Base-by-base conservation (phyloP, 345 rosid genomes). In the Moricandia moricandioides region DNA sequence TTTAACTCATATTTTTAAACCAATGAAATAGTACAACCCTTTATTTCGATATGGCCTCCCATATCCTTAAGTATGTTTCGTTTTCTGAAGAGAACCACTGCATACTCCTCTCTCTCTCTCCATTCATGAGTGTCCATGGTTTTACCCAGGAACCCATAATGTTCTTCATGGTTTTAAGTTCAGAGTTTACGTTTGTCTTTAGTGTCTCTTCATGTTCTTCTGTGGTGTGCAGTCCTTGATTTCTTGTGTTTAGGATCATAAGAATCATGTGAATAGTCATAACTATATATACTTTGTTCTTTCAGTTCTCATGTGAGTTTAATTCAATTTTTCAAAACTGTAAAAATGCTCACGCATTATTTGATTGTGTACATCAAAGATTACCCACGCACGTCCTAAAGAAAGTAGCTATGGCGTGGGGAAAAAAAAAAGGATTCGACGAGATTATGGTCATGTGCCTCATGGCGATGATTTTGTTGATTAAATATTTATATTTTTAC, bases 371-470 rank as follows among this genome's bases (percentile, higher is more conserved):
- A n/a, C n/a, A n/a, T n/a, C n/a, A n/a, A n/a, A n/a, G n/a, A n/a
- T n/a, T n/a, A n/a, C n/a, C n/a, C n/a, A n/a, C n/a, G n/a, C n/a
- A n/a, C n/a, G n/a, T n/a, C n/a, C n/a, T 55, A 16, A 55, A 30
- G 64, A 37, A 64, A 27, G 77, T 67, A 67, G 78, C 31, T 5
- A 49, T 60, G 79, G 51, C 73, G 34, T 60, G 63, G 2, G 18
- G 27, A 18, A 1, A 51, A 16, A 2, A 62, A 26, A 27, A 27
- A 27, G 26, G 73, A 75, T 33, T 35, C 62, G 35, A 37, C 11
- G n/a, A 62, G 62, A 68, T 27, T 75, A 59, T 62, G 40, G 74
- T 69, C 74, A 69, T 76, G 74, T 57, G 74, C 74, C n/a, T 76
- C 79, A 52, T 69, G 65, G 24, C 63, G 12, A 62, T 68, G 29